Conservation (phyloP, 2,329 filamentous ascomycete genomes). For the Fusarium subtropicale region DNA sequence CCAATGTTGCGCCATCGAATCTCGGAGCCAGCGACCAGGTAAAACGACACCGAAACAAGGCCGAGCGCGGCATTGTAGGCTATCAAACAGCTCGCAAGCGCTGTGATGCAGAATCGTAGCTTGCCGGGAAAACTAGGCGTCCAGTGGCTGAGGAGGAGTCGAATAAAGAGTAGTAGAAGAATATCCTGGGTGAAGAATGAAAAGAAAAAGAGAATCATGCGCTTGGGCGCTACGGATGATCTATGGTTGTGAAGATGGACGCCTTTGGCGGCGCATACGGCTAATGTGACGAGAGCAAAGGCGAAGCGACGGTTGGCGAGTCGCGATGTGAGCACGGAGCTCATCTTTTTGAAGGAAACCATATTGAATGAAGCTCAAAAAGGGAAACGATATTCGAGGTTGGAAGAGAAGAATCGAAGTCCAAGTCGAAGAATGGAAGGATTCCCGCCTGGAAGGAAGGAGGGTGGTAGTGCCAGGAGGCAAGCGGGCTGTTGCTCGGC, state of each 20-base stretch:
- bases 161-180: conserved; percentile 48
- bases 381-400: not conserved
- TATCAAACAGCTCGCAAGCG: conserved; percentile 35
- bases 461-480: conserved; percentile 1
- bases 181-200: conserved; percentile 54
- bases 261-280: conserved; percentile 49
- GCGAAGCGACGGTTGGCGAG: conserved; percentile 49
- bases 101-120: conserved; percentile 26
- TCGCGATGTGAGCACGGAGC: conserved; percentile 35
- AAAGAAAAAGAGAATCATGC: conserved; percentile 49
- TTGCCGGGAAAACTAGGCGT: conserved; percentile 35
- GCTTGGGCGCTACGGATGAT: conserved; percentile 47
- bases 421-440: not conserved
- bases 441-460: not conserved
- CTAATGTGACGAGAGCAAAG: conserved; percentile 49
- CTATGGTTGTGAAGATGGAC: conserved; percentile 51
- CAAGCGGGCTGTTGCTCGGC: conserved; percentile 11
- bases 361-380: not conserved
- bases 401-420: not conserved
- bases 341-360: conserved; percentile 24
- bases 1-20: conserved; percentile 54
- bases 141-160: conserved; percentile 48
- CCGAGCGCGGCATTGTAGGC: conserved; percentile 42
- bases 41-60: conserved; percentile 49
- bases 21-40: conserved; percentile 50